A percentile compares a stretch with the other conserved stretches of the same genome.
These are phyloP conservation scores for Petunia axillaris DNA, from an alignment of 257 asterid genomes.

Conservation along the genomic window DNA sequence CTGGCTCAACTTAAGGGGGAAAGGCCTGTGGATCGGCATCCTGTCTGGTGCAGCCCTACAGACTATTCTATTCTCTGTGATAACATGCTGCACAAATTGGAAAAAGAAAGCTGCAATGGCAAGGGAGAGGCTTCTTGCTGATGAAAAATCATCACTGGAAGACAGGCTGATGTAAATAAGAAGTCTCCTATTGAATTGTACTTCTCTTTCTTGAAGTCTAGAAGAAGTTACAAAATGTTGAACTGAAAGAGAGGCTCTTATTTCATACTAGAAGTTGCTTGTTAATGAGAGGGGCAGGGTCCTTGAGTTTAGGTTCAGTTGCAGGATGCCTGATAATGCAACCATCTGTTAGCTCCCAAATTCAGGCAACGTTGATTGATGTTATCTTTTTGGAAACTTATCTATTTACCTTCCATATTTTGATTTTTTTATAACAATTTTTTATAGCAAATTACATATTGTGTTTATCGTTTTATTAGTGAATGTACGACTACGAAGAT, in stretches of 20 bases:
- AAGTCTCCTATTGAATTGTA: background rate
- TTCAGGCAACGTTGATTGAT: no score
- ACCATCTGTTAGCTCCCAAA: no score
- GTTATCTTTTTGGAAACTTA: no score
- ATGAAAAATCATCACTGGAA: slow-evolving; percentile 16
- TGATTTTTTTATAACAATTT: no score
- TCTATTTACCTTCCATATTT: no score
- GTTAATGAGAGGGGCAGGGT: no score
- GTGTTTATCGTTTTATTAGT: no score
- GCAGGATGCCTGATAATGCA: no score
- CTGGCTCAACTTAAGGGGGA: slow-evolving; percentile 59
- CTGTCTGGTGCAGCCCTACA: slow-evolving; percentile 64
- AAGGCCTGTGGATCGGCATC: slow-evolving; percentile 80
- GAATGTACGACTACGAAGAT: no score
- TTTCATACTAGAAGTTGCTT: no score
- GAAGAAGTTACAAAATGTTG: background rate
- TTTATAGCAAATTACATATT: no score
- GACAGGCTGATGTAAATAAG: background rate
- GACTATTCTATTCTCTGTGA: slow-evolving; percentile 43
- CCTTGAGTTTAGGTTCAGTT: no score
- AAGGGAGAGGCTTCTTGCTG: slow-evolving; percentile 33
- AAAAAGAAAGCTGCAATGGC: slow-evolving; percentile 38
- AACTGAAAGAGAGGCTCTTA: background rate
- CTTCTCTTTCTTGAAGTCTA: background rate
- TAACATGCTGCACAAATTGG: slow-evolving; percentile 72